Evolutionary conservation across 2,329 filamentous ascomycete genomes (phyloP).

Genomic region (Exophiala sp.): DNA sequence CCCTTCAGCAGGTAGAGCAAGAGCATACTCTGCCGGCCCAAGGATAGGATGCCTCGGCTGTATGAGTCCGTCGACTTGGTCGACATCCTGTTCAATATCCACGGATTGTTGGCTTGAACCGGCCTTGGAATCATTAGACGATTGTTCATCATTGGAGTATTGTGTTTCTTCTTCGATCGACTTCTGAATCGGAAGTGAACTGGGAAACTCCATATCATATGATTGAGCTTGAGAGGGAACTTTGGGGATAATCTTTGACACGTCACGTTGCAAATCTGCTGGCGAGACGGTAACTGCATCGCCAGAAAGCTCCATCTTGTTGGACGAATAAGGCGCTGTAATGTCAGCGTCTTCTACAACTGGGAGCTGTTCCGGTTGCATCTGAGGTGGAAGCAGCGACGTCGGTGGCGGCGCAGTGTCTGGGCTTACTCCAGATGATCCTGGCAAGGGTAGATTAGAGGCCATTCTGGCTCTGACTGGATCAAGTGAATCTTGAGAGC

Average conservation of each 20-base stretch:
- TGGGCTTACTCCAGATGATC: neutral
- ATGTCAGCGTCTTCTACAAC: too few relatives aligned
- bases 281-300: neutral
- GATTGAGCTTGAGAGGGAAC: neutral
- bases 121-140: constrained; percentile 23
- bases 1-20: constrained; percentile 27
- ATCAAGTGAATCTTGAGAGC: neutral
- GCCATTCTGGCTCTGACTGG: neutral
- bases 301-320: constrained; percentile 2
- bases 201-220: constrained; percentile 11
- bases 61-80: constrained; percentile 22
- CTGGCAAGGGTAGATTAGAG: neutral
- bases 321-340: neutral
- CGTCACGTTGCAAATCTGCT: neutral
- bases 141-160: constrained; percentile 15
- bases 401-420: neutral
- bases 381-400: neutral
- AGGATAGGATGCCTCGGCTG: constrained; percentile 25
- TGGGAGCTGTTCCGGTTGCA: neutral
- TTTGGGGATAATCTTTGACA: neutral
- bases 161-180: constrained; percentile 28
- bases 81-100: constrained; percentile 24
- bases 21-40: constrained; percentile 24
- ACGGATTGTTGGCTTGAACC: constrained; percentile 29
- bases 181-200: constrained; percentile 26